Conservation (phyloP, 2,329 filamentous ascomycete species). For the Simplicillium aogashimaense region DNA sequence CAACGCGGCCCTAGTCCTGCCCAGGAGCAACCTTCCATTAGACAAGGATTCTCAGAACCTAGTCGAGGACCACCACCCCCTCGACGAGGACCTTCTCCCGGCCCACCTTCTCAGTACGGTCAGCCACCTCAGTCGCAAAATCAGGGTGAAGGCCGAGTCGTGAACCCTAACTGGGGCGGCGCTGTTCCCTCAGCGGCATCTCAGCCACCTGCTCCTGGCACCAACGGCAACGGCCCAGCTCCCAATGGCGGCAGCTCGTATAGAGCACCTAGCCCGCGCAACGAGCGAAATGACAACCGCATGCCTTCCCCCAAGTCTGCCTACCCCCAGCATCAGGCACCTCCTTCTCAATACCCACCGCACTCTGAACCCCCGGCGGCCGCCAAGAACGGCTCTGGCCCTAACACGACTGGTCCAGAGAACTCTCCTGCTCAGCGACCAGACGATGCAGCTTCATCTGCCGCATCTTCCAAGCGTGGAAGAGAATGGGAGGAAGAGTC, state of each 20-base stretch:
- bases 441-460: conserved; percentile 65
- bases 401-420: neutral
- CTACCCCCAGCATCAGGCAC: conserved; percentile 60
- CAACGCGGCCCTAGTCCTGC: conserved; percentile 68
- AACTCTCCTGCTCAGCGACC: conserved; percentile 43
- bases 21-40: conserved; percentile 36
- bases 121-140: conserved; percentile 40
- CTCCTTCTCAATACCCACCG: conserved; percentile 51
- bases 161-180: conserved; percentile 51
- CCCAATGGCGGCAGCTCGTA: conserved; percentile 58
- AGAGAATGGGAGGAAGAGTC: conserved; percentile 89
- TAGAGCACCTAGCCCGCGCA: conserved; percentile 63
- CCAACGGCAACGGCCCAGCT: conserved; percentile 25
- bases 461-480: conserved; percentile 71
- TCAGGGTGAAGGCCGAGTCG: conserved; percentile 33
- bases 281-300: conserved; percentile 65
- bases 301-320: conserved; percentile 86
- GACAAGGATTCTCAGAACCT: conserved; percentile 2
- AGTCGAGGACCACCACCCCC: conserved; percentile 17
- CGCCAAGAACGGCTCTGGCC: conserved; percentile 49
- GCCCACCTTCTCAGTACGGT: conserved; percentile 32
- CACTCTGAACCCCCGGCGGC: conserved; percentile 51
- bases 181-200: conserved; percentile 34
- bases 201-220: conserved; percentile 24
- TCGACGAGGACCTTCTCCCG: conserved; percentile 44